Conservation (phyloP, 257 asterid genomes). For the Asclepias syriaca region DNA sequence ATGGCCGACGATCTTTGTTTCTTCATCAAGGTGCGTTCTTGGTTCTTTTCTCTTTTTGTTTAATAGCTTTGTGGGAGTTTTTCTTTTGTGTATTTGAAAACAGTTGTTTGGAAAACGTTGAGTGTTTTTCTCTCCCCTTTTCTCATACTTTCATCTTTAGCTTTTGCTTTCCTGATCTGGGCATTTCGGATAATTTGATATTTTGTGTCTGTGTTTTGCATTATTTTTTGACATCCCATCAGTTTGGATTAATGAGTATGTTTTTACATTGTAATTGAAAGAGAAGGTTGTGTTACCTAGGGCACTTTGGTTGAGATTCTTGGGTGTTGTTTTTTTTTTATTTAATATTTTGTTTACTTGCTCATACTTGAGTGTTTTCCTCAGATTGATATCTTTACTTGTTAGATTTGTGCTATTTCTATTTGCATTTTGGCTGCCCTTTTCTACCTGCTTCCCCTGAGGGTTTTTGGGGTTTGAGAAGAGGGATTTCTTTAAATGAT, state of each 20-base stretch:
- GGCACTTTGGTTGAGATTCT: not conserved
- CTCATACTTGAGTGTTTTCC: not conserved
- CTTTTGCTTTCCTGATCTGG: slow-evolving; percentile 32
- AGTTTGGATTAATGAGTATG: not conserved
- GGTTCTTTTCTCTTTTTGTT: not conserved
- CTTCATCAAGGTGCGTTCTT: slow-evolving; percentile 49
- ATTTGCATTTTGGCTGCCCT: not conserved
- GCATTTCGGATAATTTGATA: slow-evolving; percentile 5
- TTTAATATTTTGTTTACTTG: not conserved
- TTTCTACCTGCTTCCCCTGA: not conserved
- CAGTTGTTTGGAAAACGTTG: slow-evolving; percentile 1
- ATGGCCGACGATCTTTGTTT: slow-evolving; percentile 72
- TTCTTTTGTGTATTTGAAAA: slow-evolving; percentile 4
- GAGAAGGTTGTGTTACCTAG: not conserved
- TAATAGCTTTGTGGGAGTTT: slow-evolving; percentile 5
- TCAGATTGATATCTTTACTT: not conserved
- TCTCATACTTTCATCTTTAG: slow-evolving; percentile 1
- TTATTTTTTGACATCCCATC: not conserved
- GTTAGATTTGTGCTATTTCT: not conserved
- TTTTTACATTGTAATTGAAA: not conserved
- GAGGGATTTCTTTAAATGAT: not conserved
- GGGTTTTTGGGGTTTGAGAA: not conserved
- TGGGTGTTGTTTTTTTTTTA: not conserved
- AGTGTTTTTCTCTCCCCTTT: not conserved
- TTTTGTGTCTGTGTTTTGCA: slow-evolving; percentile 7